These are phyloP conservation scores for Tephrocybe sp. DNA, from an alignment of 768 basidiomycete species.

Conservation along the genomic window DNA sequence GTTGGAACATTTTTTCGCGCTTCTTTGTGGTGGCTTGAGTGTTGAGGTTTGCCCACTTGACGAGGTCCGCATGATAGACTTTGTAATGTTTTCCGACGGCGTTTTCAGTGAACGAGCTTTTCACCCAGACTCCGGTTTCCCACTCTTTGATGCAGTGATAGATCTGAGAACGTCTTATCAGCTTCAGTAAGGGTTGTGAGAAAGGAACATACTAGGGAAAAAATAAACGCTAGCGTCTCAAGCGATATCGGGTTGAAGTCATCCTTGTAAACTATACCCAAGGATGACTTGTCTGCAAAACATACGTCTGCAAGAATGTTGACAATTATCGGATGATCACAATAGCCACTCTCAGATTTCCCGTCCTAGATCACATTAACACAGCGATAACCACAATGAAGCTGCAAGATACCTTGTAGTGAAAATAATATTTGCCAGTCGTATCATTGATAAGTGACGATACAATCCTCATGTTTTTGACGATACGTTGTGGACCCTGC, in stretches of 20 bases:
- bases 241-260: slow-evolving; percentile 16
- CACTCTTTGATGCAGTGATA: slow-evolving; percentile 4
- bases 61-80: slow-evolving; percentile 6
- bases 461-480: no score
- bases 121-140: not conserved
- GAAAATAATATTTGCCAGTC: no score
- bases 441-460: no score
- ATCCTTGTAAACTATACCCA: not conserved
- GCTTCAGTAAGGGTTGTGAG: not conserved
- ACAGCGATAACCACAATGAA: no score
- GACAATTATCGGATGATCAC: slow-evolving; percentile 6
- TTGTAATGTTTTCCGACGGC: slow-evolving; percentile 8
- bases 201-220: not conserved
- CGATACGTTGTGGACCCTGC: no score
- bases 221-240: slow-evolving; percentile 9
- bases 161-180: not conserved
- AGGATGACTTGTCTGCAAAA: slow-evolving; percentile 7
- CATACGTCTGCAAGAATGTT: slow-evolving; percentile 2
- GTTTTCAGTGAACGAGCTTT: slow-evolving; percentile 7
- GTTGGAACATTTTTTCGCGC: not conserved
- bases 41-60: slow-evolving; percentile 2
- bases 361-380: not conserved
- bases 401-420: no score
- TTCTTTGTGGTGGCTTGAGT: not conserved
- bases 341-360: not conserved